These are phyloP conservation scores for Corinectria fuckeliana DNA, from an alignment of 2,329 filamentous ascomycete genomes.

Conservation along the genomic window DNA sequence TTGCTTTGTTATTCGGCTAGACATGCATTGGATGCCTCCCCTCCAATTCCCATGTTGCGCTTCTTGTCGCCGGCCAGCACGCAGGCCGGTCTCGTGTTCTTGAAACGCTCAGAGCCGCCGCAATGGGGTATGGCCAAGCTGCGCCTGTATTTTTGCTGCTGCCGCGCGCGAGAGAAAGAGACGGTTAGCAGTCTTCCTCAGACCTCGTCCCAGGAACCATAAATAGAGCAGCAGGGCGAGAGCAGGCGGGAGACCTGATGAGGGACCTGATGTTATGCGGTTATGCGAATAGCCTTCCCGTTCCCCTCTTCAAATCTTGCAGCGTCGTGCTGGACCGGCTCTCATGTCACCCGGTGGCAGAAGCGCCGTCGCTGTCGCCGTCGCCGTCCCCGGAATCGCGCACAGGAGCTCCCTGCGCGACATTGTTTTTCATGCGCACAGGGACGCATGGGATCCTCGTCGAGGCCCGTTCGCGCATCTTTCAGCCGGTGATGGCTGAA, in stretches of 20 bases:
- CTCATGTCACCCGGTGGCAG: constrained; percentile 30
- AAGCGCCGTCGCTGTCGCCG: constrained; percentile 26
- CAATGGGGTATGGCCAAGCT: neutral
- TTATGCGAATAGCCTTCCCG: constrained; percentile 10
- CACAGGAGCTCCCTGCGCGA: constrained; percentile 34
- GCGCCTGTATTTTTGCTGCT: neutral
- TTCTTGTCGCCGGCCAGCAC: constrained; percentile 10
- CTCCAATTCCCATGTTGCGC: constrained; percentile 16
- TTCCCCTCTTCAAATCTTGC: constrained; percentile 7
- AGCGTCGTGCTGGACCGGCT: constrained; percentile 1
- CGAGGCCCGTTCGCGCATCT: constrained; percentile 28
- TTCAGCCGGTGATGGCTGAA: constrained; percentile 7
- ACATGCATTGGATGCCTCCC: constrained; percentile 28
- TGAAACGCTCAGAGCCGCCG: constrained; percentile 30
- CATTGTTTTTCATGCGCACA: constrained; percentile 33
- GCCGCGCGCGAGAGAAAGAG: constrained; percentile 1
- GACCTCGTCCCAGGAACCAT: constrained; percentile 5
- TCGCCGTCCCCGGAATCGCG: constrained; percentile 20
- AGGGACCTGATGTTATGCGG: neutral
- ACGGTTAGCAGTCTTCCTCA: neutral
- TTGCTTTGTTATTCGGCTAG: constrained; percentile 23
- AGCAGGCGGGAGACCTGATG: constrained; percentile 4
- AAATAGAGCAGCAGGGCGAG: constrained; percentile 13
- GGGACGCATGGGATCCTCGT: constrained; percentile 12
- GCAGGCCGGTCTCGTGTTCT: neutral